Percentiles rank a stretch among this genome's conserved stretches.
Evolutionary conservation across 305 asterid species (phyloP).

Genomic region (Fraxinus sp.): DNA sequence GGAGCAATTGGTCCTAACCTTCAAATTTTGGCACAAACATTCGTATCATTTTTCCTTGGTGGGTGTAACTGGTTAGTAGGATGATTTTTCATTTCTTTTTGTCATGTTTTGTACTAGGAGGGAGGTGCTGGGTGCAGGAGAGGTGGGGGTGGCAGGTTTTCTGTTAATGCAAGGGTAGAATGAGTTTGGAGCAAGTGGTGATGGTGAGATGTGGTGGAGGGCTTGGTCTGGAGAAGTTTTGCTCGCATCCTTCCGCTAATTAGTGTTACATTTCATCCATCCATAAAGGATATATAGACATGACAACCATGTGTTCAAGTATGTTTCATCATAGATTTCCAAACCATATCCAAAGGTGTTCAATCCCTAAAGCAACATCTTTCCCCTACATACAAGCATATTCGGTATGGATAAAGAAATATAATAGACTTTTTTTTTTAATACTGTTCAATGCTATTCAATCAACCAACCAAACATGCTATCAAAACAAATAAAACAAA

Average conservation of each 20-base stretch:
- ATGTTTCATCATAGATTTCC: not conserved
- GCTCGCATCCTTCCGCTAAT: not conserved
- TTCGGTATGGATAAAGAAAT: not conserved
- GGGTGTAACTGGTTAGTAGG: not conserved
- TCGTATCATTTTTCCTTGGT: not conserved
- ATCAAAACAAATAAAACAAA: not conserved
- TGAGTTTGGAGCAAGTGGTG: not conserved
- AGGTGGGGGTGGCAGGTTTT: not conserved
- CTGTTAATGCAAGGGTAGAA: not conserved
- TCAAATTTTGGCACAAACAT: not conserved
- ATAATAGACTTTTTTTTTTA: too few relatives aligned
- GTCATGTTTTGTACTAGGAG: not conserved
- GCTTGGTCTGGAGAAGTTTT: not conserved
- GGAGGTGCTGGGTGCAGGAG: not conserved
- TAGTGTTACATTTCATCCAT: not conserved
- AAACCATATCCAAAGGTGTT: not conserved
- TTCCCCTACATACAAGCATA: not conserved
- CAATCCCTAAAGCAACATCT: not conserved
- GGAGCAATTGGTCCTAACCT: not conserved
- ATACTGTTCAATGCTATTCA: not conserved
- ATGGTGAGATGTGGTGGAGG: not conserved
- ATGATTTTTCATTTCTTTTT: not conserved
- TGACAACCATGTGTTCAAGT: not conserved
- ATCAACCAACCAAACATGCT: not conserved
- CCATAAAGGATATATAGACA: not conserved